phyloP scores from a whole-genome alignment of 495 filamentous ascomycete genomes.

The Tuber magnatum region DNA sequence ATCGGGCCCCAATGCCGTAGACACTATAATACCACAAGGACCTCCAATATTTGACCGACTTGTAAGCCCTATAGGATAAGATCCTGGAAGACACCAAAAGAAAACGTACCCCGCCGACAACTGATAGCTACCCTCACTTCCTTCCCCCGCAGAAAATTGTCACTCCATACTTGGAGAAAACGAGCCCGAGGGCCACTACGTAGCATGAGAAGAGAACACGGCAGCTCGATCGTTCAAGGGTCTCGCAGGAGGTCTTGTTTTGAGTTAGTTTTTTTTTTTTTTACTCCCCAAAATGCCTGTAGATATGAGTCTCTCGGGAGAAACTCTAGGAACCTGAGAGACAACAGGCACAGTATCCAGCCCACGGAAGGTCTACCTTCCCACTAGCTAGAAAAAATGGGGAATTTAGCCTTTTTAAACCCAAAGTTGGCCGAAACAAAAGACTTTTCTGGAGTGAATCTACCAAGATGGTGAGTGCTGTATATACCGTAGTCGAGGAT shows the following conservation, averaged over 20 bases:
- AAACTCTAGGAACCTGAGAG: neutral
- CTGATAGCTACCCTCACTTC: neutral
- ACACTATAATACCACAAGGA: neutral
- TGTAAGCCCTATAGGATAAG: neutral
- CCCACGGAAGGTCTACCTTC: neutral
- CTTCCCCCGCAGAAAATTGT: neutral
- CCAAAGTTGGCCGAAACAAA: neutral
- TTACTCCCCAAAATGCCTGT: neutral
- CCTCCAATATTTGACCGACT: neutral
- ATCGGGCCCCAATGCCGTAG: neutral
- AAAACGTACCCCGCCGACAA: neutral
- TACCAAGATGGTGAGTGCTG: neutral
- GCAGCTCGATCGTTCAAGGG: neutral
- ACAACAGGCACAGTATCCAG: neutral
- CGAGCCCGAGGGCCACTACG: neutral
- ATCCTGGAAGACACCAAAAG: neutral
- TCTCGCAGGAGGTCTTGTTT: neutral
- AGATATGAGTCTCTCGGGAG: neutral
- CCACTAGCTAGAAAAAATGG: neutral
- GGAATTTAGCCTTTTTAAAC: neutral
- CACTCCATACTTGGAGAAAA: neutral
- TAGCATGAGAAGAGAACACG: neutral
- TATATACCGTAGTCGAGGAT: neutral
- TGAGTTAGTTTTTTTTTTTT: neutral
- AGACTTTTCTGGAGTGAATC: neutral